Conservation (phyloP, 2,329 filamentous ascomycete species). For the Thermothelomyces thermophilus region DNA sequence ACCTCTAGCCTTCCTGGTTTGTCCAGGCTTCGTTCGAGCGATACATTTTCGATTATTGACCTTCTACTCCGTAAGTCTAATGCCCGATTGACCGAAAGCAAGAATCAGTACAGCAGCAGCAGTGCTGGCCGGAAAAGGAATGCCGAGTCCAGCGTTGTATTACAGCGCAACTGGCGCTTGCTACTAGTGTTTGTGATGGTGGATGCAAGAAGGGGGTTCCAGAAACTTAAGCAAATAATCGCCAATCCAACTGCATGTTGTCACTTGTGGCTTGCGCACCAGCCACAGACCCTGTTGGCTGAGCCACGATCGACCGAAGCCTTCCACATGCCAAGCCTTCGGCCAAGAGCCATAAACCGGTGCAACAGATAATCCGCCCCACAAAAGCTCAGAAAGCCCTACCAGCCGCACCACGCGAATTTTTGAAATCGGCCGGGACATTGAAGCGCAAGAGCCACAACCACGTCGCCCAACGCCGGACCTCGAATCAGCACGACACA, state of each 20-base stretch:
- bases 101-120: background rate
- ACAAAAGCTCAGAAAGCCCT: slow-evolving; percentile 24
- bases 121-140: no score
- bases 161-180: background rate
- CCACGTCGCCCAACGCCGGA: slow-evolving; percentile 27
- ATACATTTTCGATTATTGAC: no score
- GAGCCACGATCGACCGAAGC: background rate
- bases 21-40: no score
- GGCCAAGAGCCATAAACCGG: slow-evolving; percentile 5
- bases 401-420: slow-evolving; percentile 27
- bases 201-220: no score
- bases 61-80: no score
- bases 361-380: slow-evolving; percentile 23
- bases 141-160: no score
- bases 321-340: slow-evolving; percentile 1
- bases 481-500: slow-evolving; percentile 28
- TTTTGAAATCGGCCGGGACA: slow-evolving; percentile 25
- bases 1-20: background rate
- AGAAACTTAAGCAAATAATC: no score
- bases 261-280: slow-evolving; percentile 3
- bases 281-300: background rate
- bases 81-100: background rate
- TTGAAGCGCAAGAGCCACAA: slow-evolving; percentile 26
- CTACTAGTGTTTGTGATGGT: no score
- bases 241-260: no score